A percentile compares a stretch with the other conserved stretches of the same genome.
Conservation (phyloP, 2,329 filamentous ascomycete genomes). For the Pseudogymnoascus sp. region DNA sequence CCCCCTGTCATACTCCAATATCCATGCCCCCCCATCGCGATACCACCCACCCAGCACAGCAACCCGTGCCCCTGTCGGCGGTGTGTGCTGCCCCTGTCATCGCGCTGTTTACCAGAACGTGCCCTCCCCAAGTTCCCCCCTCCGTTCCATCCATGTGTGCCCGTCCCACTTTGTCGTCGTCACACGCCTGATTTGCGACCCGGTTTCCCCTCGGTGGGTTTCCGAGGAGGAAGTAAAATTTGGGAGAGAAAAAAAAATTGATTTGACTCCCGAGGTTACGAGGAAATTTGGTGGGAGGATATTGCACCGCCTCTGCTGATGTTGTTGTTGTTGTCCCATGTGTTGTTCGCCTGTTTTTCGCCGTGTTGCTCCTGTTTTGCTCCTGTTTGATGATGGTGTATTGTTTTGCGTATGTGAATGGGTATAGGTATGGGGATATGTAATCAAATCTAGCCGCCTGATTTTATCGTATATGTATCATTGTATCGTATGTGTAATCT, state of each 20-base stretch:
- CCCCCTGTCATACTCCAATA: neutral
- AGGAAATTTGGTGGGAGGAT: neutral
- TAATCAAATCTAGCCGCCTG: neutral
- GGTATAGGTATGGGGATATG: slow-evolving; percentile 1
- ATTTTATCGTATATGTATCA: neutral
- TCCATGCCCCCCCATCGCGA: neutral
- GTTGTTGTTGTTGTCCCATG: neutral
- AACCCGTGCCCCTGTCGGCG: neutral
- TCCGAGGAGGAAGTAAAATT: neutral
- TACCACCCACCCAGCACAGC: neutral
- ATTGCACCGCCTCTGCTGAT: neutral
- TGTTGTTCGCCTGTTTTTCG: neutral
- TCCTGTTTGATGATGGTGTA: neutral
- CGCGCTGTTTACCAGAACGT: neutral
- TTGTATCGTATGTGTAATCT: neutral
- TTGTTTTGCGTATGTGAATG: neutral
- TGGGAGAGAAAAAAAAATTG: neutral
- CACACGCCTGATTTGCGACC: slow-evolving; percentile 1
- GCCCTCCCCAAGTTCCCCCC: neutral
- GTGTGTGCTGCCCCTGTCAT: neutral
- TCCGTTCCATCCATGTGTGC: neutral
- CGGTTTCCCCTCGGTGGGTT: neutral
- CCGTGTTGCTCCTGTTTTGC: slow-evolving; percentile 1
- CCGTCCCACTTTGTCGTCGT: neutral
- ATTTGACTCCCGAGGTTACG: neutral